A percentile compares a stretch with the other conserved stretches of the same genome.
Evolutionary conservation across 192 early-diverging fungal genomes (phyloP).

Genomic region (Rhizophagus prolifer): DNA sequence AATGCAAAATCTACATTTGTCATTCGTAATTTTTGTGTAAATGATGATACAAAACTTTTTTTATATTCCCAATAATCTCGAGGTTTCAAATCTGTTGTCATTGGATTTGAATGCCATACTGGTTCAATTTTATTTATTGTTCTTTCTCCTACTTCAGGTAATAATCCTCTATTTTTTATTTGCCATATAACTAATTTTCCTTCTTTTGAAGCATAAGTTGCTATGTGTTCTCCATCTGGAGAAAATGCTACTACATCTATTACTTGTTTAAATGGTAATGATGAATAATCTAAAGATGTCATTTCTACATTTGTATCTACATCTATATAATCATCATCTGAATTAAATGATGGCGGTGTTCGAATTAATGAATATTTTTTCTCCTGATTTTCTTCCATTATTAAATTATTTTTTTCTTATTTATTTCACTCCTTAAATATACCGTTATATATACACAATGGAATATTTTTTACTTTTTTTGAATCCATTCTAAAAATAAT

Average conservation of each 20-base stretch:
- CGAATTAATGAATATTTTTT: background rate
- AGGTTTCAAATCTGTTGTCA: background rate
- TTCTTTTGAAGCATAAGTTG: slow-evolving; percentile 7
- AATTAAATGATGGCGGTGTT: background rate
- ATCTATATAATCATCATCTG: background rate
- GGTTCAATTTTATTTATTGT: background rate
- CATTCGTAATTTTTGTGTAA: background rate
- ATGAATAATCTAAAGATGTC: background rate
- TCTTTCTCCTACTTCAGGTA: background rate
- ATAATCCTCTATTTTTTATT: background rate
- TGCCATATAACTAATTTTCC: slow-evolving; percentile 7
- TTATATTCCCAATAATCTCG: slow-evolving; percentile 2
- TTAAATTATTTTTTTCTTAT: too few species aligned
- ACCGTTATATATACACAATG: too few species aligned
- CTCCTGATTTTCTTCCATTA: background rate
- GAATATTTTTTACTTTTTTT: too few species aligned
- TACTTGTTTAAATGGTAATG: background rate
- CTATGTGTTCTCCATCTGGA: background rate
- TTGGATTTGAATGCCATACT: background rate
- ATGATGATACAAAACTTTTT: slow-evolving; percentile 12
- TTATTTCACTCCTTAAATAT: too few species aligned
- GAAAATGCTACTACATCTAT: slow-evolving; percentile 8
- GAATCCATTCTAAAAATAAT: too few species aligned
- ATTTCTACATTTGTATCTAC: background rate
- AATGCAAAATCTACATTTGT: slow-evolving; percentile 18